phyloP scores from a whole-genome alignment of 495 filamentous ascomycete species.

The Mytilinidion resinicola region DNA sequence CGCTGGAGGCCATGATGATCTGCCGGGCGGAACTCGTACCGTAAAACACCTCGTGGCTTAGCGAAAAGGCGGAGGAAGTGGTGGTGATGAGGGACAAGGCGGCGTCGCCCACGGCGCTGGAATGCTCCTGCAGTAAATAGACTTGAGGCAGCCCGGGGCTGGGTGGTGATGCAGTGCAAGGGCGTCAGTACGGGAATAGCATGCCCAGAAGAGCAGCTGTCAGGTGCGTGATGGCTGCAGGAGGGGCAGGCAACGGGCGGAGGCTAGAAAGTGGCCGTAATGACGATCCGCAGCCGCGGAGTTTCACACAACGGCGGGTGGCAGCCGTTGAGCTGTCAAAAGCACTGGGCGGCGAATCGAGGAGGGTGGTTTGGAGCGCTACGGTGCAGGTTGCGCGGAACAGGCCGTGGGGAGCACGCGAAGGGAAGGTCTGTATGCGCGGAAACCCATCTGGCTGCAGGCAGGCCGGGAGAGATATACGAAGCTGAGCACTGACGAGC shows the following conservation, averaged over 20 bases:
- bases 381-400: not conserved
- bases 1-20: not conserved
- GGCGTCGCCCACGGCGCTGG: conserved; percentile 13
- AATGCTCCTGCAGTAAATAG: conserved; percentile 1
- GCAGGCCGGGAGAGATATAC: conserved; percentile 18
- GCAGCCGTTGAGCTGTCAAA: conserved; percentile 28
- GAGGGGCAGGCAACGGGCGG: conserved; percentile 14
- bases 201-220: conserved; percentile 12
- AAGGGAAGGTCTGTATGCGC: not conserved
- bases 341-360: conserved; percentile 4
- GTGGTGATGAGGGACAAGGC: not conserved
- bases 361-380: not conserved
- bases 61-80: not conserved
- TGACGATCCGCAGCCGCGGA: conserved; percentile 13
- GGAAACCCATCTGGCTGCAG: conserved; percentile 9
- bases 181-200: conserved; percentile 3
- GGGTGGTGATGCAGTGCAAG: not conserved
- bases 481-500: conserved; percentile 5
- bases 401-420: conserved; percentile 7
- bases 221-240: not conserved
- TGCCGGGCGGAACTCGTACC: too few species aligned
- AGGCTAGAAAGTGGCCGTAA: conserved; percentile 14
- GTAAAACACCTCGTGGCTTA: not conserved
- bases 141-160: not conserved
- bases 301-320: conserved; percentile 10